A percentile compares a stretch with the other conserved stretches of the same genome.
Evolutionary conservation across 305 asterid genomes (phyloP).

Genomic region (Fraxinus xanthoxyloides): DNA sequence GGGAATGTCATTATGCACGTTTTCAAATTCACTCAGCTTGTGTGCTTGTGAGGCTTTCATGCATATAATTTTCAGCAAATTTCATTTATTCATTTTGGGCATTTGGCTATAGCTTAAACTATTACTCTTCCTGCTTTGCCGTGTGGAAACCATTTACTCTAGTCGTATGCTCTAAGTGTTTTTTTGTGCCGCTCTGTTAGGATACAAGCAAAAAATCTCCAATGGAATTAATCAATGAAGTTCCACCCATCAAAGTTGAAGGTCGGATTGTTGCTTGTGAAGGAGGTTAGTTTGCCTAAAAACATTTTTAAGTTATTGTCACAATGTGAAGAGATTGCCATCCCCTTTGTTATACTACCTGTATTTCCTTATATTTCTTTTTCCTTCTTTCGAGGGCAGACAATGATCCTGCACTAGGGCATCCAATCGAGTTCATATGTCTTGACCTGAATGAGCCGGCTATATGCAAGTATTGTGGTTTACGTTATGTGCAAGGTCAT

Average conservation of each 20-base stretch:
- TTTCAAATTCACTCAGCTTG: not conserved
- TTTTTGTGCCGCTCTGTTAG: conserved; percentile 29
- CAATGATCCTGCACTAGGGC: conserved; percentile 75
- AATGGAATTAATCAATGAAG: conserved; percentile 94
- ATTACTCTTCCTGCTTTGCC: not conserved
- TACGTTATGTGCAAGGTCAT: conserved; percentile 78
- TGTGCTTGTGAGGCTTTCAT: not conserved
- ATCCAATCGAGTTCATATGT: conserved; percentile 93
- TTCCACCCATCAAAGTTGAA: conserved; percentile 85
- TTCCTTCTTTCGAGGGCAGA: conserved; percentile 43
- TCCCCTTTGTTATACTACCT: not conserved
- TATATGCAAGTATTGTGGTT: conserved; percentile 89
- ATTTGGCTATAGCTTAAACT: not conserved
- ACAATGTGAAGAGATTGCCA: not conserved
- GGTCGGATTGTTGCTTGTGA: conserved; percentile 85
- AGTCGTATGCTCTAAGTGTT: not conserved
- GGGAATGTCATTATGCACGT: not conserved
- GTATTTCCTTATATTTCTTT: not conserved
- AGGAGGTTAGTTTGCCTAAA: conserved; percentile 62
- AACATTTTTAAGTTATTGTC: not conserved
- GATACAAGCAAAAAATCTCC: conserved; percentile 82
- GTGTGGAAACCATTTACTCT: not conserved
- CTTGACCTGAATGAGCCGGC: conserved; percentile 85
- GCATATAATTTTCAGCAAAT: not conserved
- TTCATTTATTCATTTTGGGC: not conserved